A percentile compares a stretch with the other conserved stretches of the same genome.
Evolutionary conservation across 2,329 filamentous ascomycete species (phyloP).

Genomic region (Mycogone perniciosa): DNA sequence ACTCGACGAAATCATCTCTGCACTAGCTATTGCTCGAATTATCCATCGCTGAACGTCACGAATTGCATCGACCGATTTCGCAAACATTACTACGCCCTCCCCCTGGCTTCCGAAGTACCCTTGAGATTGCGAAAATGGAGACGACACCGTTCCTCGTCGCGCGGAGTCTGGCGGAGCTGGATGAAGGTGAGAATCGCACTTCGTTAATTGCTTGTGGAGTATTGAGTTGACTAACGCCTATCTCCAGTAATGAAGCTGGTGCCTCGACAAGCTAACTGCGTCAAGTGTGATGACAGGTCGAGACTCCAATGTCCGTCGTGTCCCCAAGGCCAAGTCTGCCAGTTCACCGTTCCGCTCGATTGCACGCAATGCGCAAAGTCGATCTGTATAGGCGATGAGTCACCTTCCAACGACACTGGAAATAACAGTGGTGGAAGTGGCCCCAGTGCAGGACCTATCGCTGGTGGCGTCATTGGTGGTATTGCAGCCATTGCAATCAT

Average conservation of each 20-base stretch:
- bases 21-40: background rate
- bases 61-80: too few species aligned
- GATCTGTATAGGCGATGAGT: conserved; percentile 35
- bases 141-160: conserved; percentile 10
- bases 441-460: conserved; percentile 77
- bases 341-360: conserved; percentile 37
- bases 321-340: conserved; percentile 35
- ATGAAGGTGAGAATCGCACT: conserved; percentile 21
- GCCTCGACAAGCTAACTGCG: conserved; percentile 36
- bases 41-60: background rate
- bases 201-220: background rate
- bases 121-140: conserved; percentile 3
- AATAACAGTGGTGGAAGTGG: conserved; percentile 30
- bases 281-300: conserved; percentile 39
- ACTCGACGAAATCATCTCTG: background rate
- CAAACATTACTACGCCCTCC: too few species aligned
- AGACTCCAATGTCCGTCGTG: conserved; percentile 41
- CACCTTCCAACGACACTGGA: conserved; percentile 13
- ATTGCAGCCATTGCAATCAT: conserved; percentile 66
- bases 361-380: conserved; percentile 43
- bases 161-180: conserved; percentile 26
- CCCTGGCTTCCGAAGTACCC: too few species aligned
- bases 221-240: background rate
- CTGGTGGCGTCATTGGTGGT: conserved; percentile 84
- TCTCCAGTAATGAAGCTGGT: conserved; percentile 28